phyloP scores from a whole-genome alignment of 2,329 filamentous ascomycete genomes.

The Lasiodiplodia citricola region DNA sequence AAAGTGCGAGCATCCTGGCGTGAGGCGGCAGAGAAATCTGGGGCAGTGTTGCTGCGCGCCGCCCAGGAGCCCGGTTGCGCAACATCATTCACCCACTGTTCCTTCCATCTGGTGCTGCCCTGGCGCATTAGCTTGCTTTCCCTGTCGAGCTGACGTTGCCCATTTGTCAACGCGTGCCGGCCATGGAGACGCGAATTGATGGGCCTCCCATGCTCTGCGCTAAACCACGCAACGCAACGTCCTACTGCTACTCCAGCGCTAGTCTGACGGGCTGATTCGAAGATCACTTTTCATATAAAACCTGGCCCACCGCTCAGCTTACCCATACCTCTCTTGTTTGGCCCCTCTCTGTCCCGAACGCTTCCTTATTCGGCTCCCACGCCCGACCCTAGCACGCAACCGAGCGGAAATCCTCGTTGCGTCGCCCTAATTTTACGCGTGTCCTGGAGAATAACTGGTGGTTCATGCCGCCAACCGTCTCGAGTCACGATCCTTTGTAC shows the following conservation, averaged over 20 bases:
- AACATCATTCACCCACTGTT: constrained; percentile 14
- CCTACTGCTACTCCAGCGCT: constrained; percentile 5
- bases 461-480: constrained; percentile 48
- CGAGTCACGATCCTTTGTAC: constrained; percentile 43
- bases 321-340: not conserved
- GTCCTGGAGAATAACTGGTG: not conserved
- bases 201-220: not conserved
- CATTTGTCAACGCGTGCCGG: not conserved
- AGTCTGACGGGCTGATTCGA: constrained; percentile 15
- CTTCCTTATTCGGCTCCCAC: not conserved
- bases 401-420: constrained; percentile 29
- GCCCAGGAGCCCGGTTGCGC: constrained; percentile 7
- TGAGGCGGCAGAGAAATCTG: not conserved
- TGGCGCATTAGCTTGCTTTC: constrained; percentile 6
- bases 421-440: not conserved
- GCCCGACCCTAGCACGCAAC: constrained; percentile 21
- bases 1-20: not conserved
- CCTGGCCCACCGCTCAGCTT: not conserved
- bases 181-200: not conserved
- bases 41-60: not conserved
- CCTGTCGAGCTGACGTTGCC: constrained; percentile 8
- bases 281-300: constrained; percentile 10
- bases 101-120: constrained; percentile 2
- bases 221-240: constrained; percentile 16
- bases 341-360: not conserved